Evolutionary conservation across 495 filamentous ascomycete genomes (phyloP).

Genomic region (Aeminium ludgeri): DNA sequence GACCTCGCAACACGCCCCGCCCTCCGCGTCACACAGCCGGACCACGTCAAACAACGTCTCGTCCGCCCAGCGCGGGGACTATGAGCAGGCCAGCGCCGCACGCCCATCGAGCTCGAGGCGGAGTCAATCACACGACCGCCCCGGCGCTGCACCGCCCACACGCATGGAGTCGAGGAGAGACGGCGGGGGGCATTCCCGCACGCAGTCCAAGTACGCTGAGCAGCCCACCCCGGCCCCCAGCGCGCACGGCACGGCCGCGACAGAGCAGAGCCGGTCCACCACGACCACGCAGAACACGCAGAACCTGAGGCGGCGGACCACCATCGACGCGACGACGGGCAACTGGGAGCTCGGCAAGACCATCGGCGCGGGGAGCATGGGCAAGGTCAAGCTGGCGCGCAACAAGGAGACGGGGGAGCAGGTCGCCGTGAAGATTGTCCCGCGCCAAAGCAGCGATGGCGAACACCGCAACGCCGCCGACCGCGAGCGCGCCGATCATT

Average conservation of each 20-base stretch:
- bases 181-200: conserved; percentile 29
- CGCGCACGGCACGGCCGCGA: not conserved
- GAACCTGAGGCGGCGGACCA: conserved; percentile 53
- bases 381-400: conserved; percentile 87
- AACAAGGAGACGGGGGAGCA: conserved; percentile 60
- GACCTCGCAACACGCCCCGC: conserved; percentile 28
- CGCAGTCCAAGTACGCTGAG: conserved; percentile 36
- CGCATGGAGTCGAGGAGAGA: conserved; percentile 33
- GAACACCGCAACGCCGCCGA: conserved; percentile 68
- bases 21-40: conserved; percentile 24
- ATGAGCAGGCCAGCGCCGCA: conserved; percentile 37
- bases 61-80: conserved; percentile 39
- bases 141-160: conserved; percentile 20
- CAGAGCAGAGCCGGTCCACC: not conserved
- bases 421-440: conserved; percentile 86
- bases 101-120: conserved; percentile 34
- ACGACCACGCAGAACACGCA: conserved; percentile 25
- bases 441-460: conserved; percentile 61
- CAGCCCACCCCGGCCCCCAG: conserved; percentile 20
- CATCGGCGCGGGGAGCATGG: conserved; percentile 95
- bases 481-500: conserved; percentile 73
- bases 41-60: conserved; percentile 34
- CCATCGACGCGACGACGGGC: conserved; percentile 65
- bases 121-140: conserved; percentile 36
- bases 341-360: conserved; percentile 93